Percentiles rank a stretch among this genome's conserved stretches.
phyloP scores from a whole-genome alignment of 768 basidiomycete genomes.

The Xerocomellus intermedius region DNA sequence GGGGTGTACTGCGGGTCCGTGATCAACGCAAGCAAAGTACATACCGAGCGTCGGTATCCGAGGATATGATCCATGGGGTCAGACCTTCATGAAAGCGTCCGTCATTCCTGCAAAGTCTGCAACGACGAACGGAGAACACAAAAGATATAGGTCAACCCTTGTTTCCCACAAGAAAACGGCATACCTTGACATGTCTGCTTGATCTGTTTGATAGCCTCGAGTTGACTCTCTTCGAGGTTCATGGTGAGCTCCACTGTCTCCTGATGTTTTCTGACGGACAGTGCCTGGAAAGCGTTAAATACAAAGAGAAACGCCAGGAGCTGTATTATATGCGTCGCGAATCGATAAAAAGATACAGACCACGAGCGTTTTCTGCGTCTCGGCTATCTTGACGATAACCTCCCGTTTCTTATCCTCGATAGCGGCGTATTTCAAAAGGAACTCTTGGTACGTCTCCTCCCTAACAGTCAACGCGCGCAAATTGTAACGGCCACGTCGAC shows the following conservation, averaged over 20 bases:
- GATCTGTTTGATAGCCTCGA: constrained; percentile 21
- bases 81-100: constrained; percentile 23
- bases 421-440: constrained; percentile 20
- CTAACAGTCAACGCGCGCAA: constrained; percentile 10
- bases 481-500: background rate
- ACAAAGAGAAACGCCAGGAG: no score
- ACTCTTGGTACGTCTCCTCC: constrained; percentile 27
- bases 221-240: constrained; percentile 25
- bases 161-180: background rate
- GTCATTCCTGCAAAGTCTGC: constrained; percentile 20
- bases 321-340: background rate
- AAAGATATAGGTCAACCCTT: background rate
- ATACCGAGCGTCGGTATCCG: background rate
- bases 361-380: constrained; percentile 25
- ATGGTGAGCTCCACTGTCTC: constrained; percentile 19
- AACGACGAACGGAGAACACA: background rate
- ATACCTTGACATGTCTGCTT: constrained; percentile 23
- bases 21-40: background rate
- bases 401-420: constrained; percentile 30
- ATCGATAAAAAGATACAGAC: constrained; percentile 11
- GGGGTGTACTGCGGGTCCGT: background rate
- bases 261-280: constrained; percentile 31
- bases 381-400: constrained; percentile 24
- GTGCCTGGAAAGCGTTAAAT: constrained; percentile 9
- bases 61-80: background rate